phyloP scores from a whole-genome alignment of 1,284 basidiomycete genomes.

The Flammula alnicola region DNA sequence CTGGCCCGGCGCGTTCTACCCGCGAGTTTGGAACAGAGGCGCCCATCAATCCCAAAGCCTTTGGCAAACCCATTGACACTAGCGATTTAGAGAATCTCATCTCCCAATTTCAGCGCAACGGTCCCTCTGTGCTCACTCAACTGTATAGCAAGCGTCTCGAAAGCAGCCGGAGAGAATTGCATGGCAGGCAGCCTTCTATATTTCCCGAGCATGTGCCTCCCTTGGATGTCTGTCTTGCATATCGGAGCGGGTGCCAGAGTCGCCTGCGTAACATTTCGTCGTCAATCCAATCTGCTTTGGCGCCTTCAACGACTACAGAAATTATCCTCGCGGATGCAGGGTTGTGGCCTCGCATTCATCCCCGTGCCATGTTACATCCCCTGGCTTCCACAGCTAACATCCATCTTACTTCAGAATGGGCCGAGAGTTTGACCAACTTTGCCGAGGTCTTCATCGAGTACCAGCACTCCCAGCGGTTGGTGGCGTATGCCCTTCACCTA shows the following conservation, averaged over 20 bases:
- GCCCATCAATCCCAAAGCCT: not conserved
- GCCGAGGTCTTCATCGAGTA: conserved; percentile 33
- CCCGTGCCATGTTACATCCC: conserved; percentile 26
- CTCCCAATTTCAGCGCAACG: conserved; percentile 4
- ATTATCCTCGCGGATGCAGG: conserved; percentile 20
- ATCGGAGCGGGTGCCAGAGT: conserved; percentile 11
- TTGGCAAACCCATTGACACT: conserved; percentile 1
- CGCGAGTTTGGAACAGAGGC: not conserved
- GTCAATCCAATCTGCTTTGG: conserved; percentile 6
- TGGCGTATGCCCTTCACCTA: conserved; percentile 19
- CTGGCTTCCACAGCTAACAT: conserved; percentile 20
- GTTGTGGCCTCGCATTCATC: conserved; percentile 33
- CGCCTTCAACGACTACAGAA: conserved; percentile 12
- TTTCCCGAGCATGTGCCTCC: not conserved
- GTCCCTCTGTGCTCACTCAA: not conserved
- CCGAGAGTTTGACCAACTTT: conserved; percentile 27
- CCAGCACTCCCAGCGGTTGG: conserved; percentile 40
- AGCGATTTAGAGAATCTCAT: conserved; percentile 6
- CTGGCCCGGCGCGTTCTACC: not conserved
- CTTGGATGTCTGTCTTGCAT: conserved; percentile 4
- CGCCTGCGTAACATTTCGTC: conserved; percentile 1
- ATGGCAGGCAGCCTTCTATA: not conserved
- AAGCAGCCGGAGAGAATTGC: conserved; percentile 6
- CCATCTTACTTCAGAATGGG: conserved; percentile 32
- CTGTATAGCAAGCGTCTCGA: conserved; percentile 11